Evolutionary conservation across 2,329 filamentous ascomycete species (phyloP), one percentile per base, ranked within the genome.

Genomic region (Apiospora malaysiana): DNA sequence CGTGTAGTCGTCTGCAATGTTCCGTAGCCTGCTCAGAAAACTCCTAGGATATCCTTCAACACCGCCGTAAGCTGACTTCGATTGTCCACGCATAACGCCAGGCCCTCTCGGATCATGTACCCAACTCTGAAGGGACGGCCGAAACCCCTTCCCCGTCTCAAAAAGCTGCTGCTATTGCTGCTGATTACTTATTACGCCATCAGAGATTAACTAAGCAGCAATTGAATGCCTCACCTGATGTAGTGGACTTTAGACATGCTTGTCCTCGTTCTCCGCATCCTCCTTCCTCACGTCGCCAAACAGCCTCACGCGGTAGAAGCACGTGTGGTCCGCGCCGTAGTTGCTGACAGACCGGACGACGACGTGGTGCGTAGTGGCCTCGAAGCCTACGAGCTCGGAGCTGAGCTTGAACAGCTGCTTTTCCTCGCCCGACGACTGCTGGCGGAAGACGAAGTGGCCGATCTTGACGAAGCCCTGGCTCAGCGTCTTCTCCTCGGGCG

Each of bases 241-340:
- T 7, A 40, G 40, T 40, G 12, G 56, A 37, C 21, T 63, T 10
- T 40, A 40, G 21, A 32, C 56, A 40, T 32, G 56, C 21, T 12
- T n/a, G 18, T 37, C 37, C 27, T n/a, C 56, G 1, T n/a, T 63
- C 18, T 40, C 56, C 32, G 40, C n/a, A 14, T 40, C 70, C 40
- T 73, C 71, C 70, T 78, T 75, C 46, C 76, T 72, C 32, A 76
- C 69, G 43, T 86, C 79, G 21, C 85, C 91, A 77, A 88, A 91
- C 63, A 92, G 71, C 70, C 85, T 82, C n/a, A 91, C 79, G 1
- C 90, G 83, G 79, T 92, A 93, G 75, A 93, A 87, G 77, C 91
- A 92, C 4, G 90, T 92, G 76, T 91, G 89, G 66, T 88, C 77
- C 12, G 84, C 82, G 18, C 90, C 90, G 75, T 90, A 86, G 76